phyloP scores from a whole-genome alignment of 2,329 filamentous ascomycete genomes.

The Macroventuria anomochaeta region DNA sequence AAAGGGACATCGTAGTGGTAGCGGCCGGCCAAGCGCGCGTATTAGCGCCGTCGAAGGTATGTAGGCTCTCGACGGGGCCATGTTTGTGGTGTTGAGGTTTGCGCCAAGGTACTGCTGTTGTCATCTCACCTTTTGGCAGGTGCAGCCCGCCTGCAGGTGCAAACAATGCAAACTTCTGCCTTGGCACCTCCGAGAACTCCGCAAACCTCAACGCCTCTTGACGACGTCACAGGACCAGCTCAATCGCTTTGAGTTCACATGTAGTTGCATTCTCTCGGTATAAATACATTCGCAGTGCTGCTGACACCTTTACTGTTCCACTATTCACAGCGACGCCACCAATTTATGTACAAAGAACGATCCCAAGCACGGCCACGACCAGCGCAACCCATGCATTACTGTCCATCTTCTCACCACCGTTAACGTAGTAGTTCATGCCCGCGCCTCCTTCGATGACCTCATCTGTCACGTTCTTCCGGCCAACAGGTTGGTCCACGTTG shows the following conservation, averaged over 20 bases:
- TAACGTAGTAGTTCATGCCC: slow-evolving; percentile 5
- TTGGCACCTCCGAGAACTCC: slow-evolving; percentile 38
- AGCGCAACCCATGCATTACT: slow-evolving; percentile 9
- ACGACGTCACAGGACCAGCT: no score
- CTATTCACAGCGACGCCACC: background rate
- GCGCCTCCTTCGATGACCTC: slow-evolving; percentile 7
- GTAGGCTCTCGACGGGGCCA: slow-evolving; percentile 26
- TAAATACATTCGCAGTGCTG: background rate
- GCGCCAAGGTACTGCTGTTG: background rate
- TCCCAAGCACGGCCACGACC: slow-evolving; percentile 2
- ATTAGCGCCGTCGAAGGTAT: slow-evolving; percentile 37
- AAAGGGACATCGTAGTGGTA: slow-evolving; percentile 26
- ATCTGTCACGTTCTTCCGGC: slow-evolving; percentile 46
- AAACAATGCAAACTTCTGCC: slow-evolving; percentile 25
- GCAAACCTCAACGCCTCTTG: background rate
- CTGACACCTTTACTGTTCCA: background rate
- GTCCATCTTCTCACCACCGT: slow-evolving; percentile 6
- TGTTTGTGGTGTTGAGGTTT: background rate
- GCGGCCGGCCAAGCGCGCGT: slow-evolving; percentile 32
- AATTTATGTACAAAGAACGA: background rate
- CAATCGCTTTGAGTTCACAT: no score
- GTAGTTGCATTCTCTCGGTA: no score
- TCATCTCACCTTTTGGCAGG: slow-evolving; percentile 16
- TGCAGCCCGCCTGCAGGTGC: slow-evolving; percentile 13
- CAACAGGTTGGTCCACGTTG: slow-evolving; percentile 54